phyloP scores from a whole-genome alignment of 805 yeast genomes.

The Candida pini region DNA sequence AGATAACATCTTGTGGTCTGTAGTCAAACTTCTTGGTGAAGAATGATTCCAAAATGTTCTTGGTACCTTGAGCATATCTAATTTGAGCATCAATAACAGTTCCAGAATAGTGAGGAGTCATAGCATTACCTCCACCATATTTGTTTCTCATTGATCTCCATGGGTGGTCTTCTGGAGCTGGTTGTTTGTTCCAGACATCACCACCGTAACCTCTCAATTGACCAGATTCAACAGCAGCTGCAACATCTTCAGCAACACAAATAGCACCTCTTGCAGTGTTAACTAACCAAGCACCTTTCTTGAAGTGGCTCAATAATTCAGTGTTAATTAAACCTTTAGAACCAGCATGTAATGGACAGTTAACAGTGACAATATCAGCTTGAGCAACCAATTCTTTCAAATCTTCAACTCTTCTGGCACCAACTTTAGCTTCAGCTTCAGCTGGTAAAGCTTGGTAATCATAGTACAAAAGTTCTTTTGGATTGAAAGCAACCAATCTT shows the following conservation, averaged over 20 bases:
- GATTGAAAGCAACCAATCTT: constrained; percentile 66
- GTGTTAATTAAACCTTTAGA: constrained; percentile 65
- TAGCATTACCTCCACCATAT: constrained; percentile 72
- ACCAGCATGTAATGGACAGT: constrained; percentile 70
- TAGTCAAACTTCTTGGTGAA: constrained; percentile 60
- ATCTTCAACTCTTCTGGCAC: constrained; percentile 52
- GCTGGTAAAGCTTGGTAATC: constrained; percentile 67
- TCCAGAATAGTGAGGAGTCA: constrained; percentile 81
- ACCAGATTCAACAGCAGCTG: constrained; percentile 65
- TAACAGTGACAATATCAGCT: constrained; percentile 71
- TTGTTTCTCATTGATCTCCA: constrained; percentile 68
- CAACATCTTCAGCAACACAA: constrained; percentile 66
- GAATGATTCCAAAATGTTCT: constrained; percentile 57
- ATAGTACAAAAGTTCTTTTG: constrained; percentile 65
- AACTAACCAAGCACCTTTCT: constrained; percentile 66
- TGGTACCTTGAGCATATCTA: constrained; percentile 66
- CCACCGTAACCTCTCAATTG: constrained; percentile 78
- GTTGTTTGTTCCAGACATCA: constrained; percentile 84
- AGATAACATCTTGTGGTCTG: constrained; percentile 71
- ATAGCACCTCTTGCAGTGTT: constrained; percentile 84
- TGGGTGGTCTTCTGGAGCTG: constrained; percentile 72
- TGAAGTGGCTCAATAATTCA: constrained; percentile 60
- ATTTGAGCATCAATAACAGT: constrained; percentile 76
- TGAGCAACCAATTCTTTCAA: constrained; percentile 61
- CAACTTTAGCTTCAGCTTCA: constrained; percentile 52